Conservation (phyloP, 164 flowering plant genomes). For the Aristolochia californica region DNA sequence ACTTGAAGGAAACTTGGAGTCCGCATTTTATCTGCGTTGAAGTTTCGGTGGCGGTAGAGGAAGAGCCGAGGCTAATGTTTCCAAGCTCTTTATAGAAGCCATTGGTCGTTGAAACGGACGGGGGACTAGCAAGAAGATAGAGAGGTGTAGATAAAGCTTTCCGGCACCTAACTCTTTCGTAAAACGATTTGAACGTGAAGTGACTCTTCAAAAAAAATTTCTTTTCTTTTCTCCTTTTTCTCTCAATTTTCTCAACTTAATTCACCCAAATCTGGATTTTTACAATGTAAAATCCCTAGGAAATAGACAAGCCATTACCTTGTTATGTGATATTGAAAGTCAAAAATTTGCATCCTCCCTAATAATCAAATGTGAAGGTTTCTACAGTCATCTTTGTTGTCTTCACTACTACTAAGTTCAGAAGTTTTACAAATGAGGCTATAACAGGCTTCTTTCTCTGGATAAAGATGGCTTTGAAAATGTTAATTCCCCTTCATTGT, state of each 20-base stretch:
- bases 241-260: not conserved
- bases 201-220: too few species aligned
- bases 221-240: too few species aligned
- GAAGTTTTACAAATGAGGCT: not conserved
- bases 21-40: conserved; percentile 9
- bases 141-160: not conserved
- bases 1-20: conserved; percentile 14
- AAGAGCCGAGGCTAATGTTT: conserved; percentile 13
- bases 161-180: too few species aligned
- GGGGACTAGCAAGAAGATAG: not conserved
- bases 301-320: too few species aligned
- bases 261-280: not conserved
- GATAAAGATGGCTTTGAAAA: conserved; percentile 7
- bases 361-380: too few species aligned
- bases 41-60: conserved; percentile 7
- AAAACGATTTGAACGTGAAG: too few species aligned
- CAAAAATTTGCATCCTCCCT: too few species aligned
- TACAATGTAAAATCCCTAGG: too few species aligned
- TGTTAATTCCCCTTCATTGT: conserved; percentile 9
- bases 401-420: not conserved
- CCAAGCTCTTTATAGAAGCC: conserved; percentile 32
- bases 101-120: conserved; percentile 25
- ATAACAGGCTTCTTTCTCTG: not conserved
- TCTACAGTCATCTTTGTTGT: too few species aligned
- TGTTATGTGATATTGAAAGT: too few species aligned